These are phyloP conservation scores for Magnaporthiopsis incrustans DNA, from an alignment of 2,329 filamentous ascomycete genomes.

Conservation along the genomic window DNA sequence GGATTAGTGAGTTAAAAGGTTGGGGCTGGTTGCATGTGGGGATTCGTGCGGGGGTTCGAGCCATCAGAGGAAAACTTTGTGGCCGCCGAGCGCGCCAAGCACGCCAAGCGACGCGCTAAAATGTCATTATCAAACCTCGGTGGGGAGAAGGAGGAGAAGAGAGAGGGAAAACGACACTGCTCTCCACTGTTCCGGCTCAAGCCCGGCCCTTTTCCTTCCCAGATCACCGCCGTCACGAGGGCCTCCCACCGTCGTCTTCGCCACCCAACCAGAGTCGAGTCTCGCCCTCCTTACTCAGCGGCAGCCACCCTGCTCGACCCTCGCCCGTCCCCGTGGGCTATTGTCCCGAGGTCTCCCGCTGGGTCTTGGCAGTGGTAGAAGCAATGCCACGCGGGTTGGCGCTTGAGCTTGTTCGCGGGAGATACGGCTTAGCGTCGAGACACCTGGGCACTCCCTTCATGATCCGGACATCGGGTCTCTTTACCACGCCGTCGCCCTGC, in stretches of 20 bases:
- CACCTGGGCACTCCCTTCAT: neutral
- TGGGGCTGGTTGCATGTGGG: neutral
- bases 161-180: neutral
- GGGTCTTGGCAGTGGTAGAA: neutral
- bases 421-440: neutral
- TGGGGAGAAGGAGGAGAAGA: neutral
- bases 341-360: neutral
- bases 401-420: neutral
- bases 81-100: neutral
- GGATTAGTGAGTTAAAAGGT: neutral
- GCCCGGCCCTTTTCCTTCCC: no score
- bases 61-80: neutral
- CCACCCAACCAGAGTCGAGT: neutral
- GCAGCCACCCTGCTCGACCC: no score
- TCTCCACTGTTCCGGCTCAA: neutral
- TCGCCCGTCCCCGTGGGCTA: neutral
- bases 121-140: neutral
- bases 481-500: no score
- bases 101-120: neutral
- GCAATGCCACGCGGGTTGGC: neutral
- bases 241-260: no score
- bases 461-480: no score
- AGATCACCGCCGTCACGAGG: no score
- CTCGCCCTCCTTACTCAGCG: no score
- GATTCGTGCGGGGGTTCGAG: no score